Conservation (phyloP, 352 stramenopile genomes). For the Phytopythium mirpurense region DNA sequence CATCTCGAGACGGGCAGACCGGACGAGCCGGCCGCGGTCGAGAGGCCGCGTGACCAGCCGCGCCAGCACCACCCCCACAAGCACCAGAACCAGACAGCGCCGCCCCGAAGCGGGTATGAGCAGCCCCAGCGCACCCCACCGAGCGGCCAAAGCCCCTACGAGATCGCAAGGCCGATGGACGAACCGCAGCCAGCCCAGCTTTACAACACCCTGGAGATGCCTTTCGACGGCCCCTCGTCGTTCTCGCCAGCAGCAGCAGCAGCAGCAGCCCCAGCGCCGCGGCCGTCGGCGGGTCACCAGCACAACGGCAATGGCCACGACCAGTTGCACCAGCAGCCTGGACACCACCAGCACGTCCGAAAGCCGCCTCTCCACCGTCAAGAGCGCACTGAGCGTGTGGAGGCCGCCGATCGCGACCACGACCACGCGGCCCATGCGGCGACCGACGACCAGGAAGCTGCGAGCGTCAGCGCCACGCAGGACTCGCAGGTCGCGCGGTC, state of each 20-base stretch:
- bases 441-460: neutral
- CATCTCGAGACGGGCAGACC: neutral
- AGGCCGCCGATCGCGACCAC: neutral
- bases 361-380: neutral
- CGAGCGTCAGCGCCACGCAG: slow-evolving; percentile 14
- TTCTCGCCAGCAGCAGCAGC: neutral
- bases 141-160: neutral
- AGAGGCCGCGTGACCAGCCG: neutral
- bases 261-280: slow-evolving; percentile 8
- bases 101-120: neutral
- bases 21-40: neutral
- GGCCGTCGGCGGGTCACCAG: neutral
- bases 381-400: neutral
- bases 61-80: neutral
- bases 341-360: no score
- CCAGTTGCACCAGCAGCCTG: neutral
- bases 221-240: neutral
- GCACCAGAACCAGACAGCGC: neutral
- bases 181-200: neutral
- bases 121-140: neutral
- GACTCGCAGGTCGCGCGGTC: slow-evolving; percentile 20
- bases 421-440: slow-evolving; percentile 8
- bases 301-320: neutral
- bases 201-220: neutral
- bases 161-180: neutral